These are phyloP conservation scores for Venturia asperata DNA, from an alignment of 2,329 filamentous ascomycete genomes.

Conservation along the genomic window DNA sequence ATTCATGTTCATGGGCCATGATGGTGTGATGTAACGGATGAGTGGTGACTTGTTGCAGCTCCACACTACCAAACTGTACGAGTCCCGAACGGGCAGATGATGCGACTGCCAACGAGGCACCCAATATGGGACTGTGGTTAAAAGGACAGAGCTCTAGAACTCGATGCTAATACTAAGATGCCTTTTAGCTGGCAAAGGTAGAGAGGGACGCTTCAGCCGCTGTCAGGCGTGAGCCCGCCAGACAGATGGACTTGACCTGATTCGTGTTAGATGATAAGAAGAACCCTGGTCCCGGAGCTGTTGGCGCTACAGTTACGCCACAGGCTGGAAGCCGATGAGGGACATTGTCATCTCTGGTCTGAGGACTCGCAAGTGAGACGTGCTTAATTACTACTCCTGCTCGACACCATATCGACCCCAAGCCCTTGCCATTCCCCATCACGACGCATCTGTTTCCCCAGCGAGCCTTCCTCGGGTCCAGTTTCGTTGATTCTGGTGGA, in stretches of 20 bases:
- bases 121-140: neutral
- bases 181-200: neutral
- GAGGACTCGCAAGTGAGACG: slow-evolving; percentile 5
- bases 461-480: neutral
- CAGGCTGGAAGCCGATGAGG: slow-evolving; percentile 7
- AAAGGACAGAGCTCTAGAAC: neutral
- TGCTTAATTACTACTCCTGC: neutral
- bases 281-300: slow-evolving; percentile 7
- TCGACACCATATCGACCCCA: neutral
- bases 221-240: neutral
- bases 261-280: slow-evolving; percentile 9
- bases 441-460: neutral
- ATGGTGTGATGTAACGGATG: neutral
- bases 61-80: neutral
- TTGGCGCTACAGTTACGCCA: slow-evolving; percentile 2
- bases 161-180: neutral
- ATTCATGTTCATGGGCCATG: neutral
- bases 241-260: slow-evolving; percentile 3
- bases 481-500: neutral
- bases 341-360: neutral
- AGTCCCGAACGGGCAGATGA: neutral
- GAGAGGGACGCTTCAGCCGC: neutral
- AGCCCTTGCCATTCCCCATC: neutral
- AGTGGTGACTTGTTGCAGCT: neutral
- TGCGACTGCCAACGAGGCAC: neutral